These are phyloP conservation scores for Schwanniomyces yamadae DNA, from an alignment of 805 yeast species.

Conservation along the genomic window DNA sequence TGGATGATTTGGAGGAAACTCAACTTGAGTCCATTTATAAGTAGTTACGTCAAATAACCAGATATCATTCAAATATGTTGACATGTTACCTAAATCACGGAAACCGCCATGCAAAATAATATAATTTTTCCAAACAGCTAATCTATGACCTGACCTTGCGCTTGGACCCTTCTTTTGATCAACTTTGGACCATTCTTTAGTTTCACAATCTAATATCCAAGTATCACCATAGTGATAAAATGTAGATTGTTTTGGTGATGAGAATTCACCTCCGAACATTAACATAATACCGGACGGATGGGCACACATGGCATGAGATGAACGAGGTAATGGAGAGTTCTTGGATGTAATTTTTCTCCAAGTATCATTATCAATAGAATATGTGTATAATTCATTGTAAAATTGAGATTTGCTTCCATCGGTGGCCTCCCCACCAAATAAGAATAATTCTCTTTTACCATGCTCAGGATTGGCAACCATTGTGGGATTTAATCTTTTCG, in stretches of 20 bases:
- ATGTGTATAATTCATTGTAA: conserved; percentile 77
- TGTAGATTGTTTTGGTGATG: conserved; percentile 92
- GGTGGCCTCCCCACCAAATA: conserved; percentile 88
- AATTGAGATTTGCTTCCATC: conserved; percentile 57
- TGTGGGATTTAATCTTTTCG: conserved; percentile 69
- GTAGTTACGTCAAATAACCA: conserved; percentile 92
- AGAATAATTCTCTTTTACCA: conserved; percentile 70
- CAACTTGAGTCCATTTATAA: conserved; percentile 89
- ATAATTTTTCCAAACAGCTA: conserved; percentile 89
- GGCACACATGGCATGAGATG: conserved; percentile 89
- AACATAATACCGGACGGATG: conserved; percentile 87
- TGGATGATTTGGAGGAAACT: conserved; percentile 76
- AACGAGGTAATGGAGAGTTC: conserved; percentile 88
- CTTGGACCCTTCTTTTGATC: conserved; percentile 71
- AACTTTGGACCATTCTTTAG: conserved; percentile 87
- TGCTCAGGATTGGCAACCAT: conserved; percentile 74
- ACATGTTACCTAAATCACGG: conserved; percentile 79
- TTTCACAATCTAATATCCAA: conserved; percentile 83
- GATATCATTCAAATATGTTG: conserved; percentile 79
- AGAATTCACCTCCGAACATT: conserved; percentile 95
- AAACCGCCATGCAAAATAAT: conserved; percentile 89
- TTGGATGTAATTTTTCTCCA: conserved; percentile 82
- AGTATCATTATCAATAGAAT: conserved; percentile 68
- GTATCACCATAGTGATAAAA: conserved; percentile 96
- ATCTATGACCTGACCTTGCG: conserved; percentile 89